phyloP scores from a whole-genome alignment of 176 grass and related monocot genomes.

The Cymbopogon citratus region DNA sequence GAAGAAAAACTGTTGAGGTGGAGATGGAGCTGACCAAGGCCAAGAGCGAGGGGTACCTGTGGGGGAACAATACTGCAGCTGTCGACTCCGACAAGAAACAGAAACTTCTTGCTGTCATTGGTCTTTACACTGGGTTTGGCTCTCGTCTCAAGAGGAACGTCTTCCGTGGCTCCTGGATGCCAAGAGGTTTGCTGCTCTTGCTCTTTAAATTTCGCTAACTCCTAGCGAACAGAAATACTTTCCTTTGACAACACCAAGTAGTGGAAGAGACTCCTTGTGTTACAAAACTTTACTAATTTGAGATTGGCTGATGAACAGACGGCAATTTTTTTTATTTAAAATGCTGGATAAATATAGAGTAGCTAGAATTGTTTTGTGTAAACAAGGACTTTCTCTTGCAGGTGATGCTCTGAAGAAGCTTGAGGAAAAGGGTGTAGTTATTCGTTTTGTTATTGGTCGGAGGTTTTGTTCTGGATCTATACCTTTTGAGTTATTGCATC shows the following conservation, averaged over 20 bases:
- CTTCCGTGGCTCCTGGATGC: slow-evolving; percentile 96
- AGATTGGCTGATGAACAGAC: neutral
- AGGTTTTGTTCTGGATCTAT: slow-evolving; percentile 54
- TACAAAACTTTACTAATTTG: neutral
- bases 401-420: slow-evolving; percentile 90
- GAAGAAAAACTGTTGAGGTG: slow-evolving; percentile 75
- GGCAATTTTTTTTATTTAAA: neutral
- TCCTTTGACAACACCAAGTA: neutral
- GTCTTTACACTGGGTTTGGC: slow-evolving; percentile 96
- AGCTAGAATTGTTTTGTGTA: neutral
- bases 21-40: slow-evolving; percentile 90
- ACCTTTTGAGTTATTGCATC: slow-evolving; percentile 19
- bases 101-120: slow-evolving; percentile 75
- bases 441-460: slow-evolving; percentile 97
- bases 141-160: slow-evolving; percentile 74
- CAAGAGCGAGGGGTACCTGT: slow-evolving; percentile 82
- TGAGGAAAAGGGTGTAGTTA: slow-evolving; percentile 81
- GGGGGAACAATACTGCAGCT: slow-evolving; percentile 49
- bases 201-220: neutral
- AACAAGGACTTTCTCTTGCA: slow-evolving; percentile 29
- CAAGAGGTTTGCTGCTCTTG: slow-evolving; percentile 49
- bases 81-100: slow-evolving; percentile 39
- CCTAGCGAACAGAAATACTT: neutral
- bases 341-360: neutral
- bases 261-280: neutral